Conservation (phyloP, 2,329 filamentous ascomycete genomes). For the Aspergillus novofumigatus region DNA sequence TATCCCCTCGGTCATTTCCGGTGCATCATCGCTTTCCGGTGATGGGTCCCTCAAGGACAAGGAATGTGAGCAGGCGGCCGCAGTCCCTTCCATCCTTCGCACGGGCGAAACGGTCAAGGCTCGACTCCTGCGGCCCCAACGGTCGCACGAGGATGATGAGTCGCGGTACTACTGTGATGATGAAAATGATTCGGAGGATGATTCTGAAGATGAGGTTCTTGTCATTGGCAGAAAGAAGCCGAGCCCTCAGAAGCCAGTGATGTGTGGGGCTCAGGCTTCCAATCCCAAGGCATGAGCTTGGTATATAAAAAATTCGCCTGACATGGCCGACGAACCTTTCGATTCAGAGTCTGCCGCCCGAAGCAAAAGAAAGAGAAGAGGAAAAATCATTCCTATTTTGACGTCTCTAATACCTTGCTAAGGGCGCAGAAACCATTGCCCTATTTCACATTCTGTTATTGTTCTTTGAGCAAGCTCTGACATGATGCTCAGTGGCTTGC, state of each 20-base stretch:
- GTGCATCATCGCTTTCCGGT: conserved; percentile 43
- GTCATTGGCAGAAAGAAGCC: conserved; percentile 37
- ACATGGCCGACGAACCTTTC: background rate
- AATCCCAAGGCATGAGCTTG: conserved; percentile 1
- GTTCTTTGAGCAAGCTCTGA: conserved; percentile 3
- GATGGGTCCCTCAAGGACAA: conserved; percentile 31
- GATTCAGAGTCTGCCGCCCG: background rate
- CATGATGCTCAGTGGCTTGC: background rate
- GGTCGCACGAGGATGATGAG: conserved; percentile 34
- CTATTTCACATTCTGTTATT: background rate
- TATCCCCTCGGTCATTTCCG: conserved; percentile 43
- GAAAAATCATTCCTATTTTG: background rate
- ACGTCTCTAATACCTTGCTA: background rate
- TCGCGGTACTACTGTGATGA: conserved; percentile 40
- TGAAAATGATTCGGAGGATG: conserved; percentile 35
- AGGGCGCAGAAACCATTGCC: background rate
- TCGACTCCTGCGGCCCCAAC: conserved; percentile 14
- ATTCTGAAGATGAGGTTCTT: conserved; percentile 42
- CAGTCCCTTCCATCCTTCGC: conserved; percentile 37
- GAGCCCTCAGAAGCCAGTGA: conserved; percentile 17
- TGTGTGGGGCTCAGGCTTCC: conserved; percentile 9
- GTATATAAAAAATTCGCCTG: background rate
- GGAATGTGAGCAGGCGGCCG: conserved; percentile 20
- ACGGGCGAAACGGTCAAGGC: conserved; percentile 42
- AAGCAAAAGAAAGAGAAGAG: background rate